Evolutionary conservation across 495 filamentous ascomycete genomes (phyloP).

Genomic region (Durotheca rogersii): DNA sequence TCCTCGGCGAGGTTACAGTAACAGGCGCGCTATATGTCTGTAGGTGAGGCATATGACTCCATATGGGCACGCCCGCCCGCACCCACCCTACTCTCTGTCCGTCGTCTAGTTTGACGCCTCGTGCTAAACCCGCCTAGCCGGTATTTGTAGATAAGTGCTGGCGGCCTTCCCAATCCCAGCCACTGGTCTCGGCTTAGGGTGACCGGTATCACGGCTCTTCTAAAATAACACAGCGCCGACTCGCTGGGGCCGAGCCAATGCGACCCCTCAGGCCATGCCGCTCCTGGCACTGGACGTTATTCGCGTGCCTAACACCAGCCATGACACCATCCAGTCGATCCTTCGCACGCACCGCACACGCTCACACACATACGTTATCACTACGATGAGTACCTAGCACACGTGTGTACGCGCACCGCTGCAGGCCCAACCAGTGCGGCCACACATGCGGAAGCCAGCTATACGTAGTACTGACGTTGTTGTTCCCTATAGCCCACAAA

Average conservation of each 20-base stretch:
- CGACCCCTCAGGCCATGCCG: slow-evolving; percentile 17
- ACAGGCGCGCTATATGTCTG: slow-evolving; percentile 15
- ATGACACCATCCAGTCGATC: slow-evolving; percentile 13
- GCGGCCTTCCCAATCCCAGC: slow-evolving; percentile 20
- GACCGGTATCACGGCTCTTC: slow-evolving; percentile 23
- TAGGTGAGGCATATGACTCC: too few species aligned
- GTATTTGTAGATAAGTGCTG: slow-evolving; percentile 10
- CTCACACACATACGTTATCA: too few species aligned
- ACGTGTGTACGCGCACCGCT: too few species aligned
- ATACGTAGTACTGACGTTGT: neutral
- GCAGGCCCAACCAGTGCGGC: neutral
- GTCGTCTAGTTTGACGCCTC: too few species aligned
- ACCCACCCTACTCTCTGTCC: too few species aligned
- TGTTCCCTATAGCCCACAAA: too few species aligned
- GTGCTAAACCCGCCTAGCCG: slow-evolving; percentile 5
- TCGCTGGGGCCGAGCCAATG: slow-evolving; percentile 21
- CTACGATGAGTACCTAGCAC: too few species aligned
- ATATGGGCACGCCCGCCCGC: too few species aligned
- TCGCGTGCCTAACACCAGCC: neutral
- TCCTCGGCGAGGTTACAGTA: slow-evolving; percentile 12
- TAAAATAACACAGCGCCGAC: slow-evolving; percentile 9
- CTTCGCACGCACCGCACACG: slow-evolving; percentile 19
- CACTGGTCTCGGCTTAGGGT: slow-evolving; percentile 12
- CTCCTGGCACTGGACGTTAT: slow-evolving; percentile 9
- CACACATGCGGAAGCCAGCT: neutral